Conservation (phyloP, 129 eudicot species). For the Arctium lappa region DNA sequence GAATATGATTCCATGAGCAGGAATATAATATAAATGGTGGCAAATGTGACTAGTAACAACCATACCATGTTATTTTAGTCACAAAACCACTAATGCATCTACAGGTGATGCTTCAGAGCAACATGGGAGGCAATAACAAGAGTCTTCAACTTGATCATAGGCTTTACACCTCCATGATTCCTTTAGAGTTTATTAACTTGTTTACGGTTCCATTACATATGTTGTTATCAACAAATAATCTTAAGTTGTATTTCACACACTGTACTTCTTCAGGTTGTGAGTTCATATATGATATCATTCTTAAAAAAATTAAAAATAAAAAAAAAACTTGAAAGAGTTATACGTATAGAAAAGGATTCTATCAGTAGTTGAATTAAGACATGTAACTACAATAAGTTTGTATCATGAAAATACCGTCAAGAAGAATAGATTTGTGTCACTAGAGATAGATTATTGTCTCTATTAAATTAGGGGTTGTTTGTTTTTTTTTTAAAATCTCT, state of each 20-base stretch:
- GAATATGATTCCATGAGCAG: constrained; percentile 10
- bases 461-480: no score
- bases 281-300: background rate
- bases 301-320: background rate
- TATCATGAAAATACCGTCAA: background rate
- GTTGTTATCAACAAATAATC: no score
- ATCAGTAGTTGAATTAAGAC: background rate
- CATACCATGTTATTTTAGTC: background rate
- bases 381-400: background rate
- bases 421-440: background rate
- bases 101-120: constrained; percentile 11
- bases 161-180: background rate
- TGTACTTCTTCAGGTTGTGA: background rate
- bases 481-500: no score
- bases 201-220: background rate
- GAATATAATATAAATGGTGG: constrained; percentile 14
- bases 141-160: constrained; percentile 13
- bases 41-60: background rate
- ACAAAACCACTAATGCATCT: constrained; percentile 14
- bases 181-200: background rate
- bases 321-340: no score
- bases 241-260: no score
- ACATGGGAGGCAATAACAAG: constrained; percentile 20
- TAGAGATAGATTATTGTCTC: background rate
- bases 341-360: background rate